Evolutionary conservation across 306 rosid species (phyloP).

Genomic region (Alnus rubra): DNA sequence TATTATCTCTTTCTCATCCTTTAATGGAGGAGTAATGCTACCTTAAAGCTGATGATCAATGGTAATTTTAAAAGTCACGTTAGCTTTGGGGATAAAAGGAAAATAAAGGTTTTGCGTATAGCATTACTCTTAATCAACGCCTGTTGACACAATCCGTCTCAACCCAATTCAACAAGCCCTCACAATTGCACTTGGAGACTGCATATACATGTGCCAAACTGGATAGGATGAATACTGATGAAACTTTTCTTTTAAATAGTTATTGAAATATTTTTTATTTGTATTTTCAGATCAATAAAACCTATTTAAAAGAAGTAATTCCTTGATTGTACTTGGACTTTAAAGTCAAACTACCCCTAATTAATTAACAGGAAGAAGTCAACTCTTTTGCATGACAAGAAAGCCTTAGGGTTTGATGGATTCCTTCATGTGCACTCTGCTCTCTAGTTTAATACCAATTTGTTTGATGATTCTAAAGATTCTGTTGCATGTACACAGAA

Average conservation of each 20-base stretch:
- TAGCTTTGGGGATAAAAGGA: too few species aligned
- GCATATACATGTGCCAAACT: slow-evolving; percentile 15
- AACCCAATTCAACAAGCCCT: not conserved
- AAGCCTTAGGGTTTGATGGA: not conserved
- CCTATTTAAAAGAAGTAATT: not conserved
- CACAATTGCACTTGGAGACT: not conserved
- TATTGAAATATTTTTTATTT: not conserved
- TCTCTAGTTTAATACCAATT: not conserved
- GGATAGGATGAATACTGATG: not conserved
- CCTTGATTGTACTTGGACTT: not conserved
- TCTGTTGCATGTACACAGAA: not conserved
- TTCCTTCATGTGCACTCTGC: not conserved
- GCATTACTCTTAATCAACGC: not conserved
- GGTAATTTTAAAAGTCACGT: too few species aligned
- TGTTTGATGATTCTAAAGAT: not conserved
- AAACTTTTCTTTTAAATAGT: not conserved
- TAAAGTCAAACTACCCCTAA: not conserved
- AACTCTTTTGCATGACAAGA: not conserved
- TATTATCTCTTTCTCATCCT: not conserved
- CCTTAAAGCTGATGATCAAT: too few species aligned
- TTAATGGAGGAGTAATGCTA: too few species aligned
- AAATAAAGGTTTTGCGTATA: too few species aligned
- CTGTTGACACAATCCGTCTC: not conserved
- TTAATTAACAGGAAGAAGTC: not conserved
- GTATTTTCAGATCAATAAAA: slow-evolving; percentile 1